Conservation (phyloP, 495 filamentous ascomycete genomes). For the Xylaria palmicola region DNA sequence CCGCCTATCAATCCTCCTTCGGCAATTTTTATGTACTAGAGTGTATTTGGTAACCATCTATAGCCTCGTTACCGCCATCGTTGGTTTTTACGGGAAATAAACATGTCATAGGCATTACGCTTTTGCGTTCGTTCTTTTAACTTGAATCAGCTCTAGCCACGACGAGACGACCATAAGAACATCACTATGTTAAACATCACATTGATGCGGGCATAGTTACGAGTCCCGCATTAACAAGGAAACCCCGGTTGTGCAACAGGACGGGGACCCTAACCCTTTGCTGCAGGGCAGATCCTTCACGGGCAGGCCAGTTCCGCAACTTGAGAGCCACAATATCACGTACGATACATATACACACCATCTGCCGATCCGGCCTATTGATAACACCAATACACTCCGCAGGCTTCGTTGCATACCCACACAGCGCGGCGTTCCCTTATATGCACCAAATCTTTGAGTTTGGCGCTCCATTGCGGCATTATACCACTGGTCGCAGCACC, state of each 20-base stretch:
- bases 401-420: not conserved
- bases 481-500: not conserved
- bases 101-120: no score
- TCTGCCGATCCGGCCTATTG: not conserved
- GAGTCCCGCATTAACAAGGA: slow-evolving; percentile 6
- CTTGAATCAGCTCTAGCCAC: not conserved
- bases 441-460: not conserved
- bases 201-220: slow-evolving; percentile 9
- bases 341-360: not conserved
- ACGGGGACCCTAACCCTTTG: slow-evolving; percentile 12
- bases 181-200: slow-evolving; percentile 1
- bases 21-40: no score
- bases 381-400: slow-evolving; percentile 5
- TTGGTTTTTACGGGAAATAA: no score
- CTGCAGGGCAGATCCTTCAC: slow-evolving; percentile 15
- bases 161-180: not conserved
- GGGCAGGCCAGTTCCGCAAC: slow-evolving; percentile 8
- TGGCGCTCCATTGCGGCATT: not conserved
- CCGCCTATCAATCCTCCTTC: no score
- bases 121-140: no score
- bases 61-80: no score
- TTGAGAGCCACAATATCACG: not conserved
- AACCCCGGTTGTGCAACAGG: slow-evolving; percentile 10
- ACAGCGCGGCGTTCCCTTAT: not conserved
- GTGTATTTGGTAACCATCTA: no score